Base-by-base conservation (phyloP, 495 filamentous ascomycete genomes). In the Neurospora sp. region DNA sequence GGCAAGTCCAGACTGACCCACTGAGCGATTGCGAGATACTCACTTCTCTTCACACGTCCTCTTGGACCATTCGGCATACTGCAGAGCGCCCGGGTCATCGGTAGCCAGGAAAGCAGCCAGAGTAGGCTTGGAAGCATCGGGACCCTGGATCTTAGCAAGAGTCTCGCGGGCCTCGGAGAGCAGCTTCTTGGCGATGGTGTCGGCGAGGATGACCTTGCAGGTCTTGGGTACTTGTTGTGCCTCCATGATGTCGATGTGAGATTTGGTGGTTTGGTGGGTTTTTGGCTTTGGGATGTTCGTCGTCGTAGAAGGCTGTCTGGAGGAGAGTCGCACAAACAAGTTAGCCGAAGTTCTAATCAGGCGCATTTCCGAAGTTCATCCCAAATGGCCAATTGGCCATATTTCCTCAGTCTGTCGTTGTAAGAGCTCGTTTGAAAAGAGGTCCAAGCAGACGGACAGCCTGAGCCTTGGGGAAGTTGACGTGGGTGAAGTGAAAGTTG, bases 51-150 rank as follows among this genome's bases (percentile, higher is more conserved):
- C 86, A 79, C 93, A 97, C 3, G 96, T 98, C 86, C 97, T 97
- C 79, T 91, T 90, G n/a, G 94, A 97, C 94, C 93, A 97, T 78
- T 97, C 91, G 72, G 96, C 96, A 80, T 99, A 99, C 85, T 96
- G 93, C 73, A 89, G 84, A 41, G 95, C 96, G 20, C 93, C 92
- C 45, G 94, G 94, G 82, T 99, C 96, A 73, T 88, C 85, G 79
- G 97, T 97, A 69, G 96, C 93, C 70, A 99, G 86, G 82, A 97
- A 97, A 39, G 95, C 96, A 20, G 95, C 92, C 35, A 99, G 85
- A 70, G 92, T 87, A 61, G 96, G 94, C 76, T 88, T 86, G 70
- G 83, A 83, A 27, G 80, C 79, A 16, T 71, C 70, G 17, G 74
- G 69, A 20, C 78, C 77, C 79, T 89, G 85, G 69, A 97, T 83